Evolutionary conservation across 305 asterid genomes (phyloP).

Genomic region (Fraxinus velutina): DNA sequence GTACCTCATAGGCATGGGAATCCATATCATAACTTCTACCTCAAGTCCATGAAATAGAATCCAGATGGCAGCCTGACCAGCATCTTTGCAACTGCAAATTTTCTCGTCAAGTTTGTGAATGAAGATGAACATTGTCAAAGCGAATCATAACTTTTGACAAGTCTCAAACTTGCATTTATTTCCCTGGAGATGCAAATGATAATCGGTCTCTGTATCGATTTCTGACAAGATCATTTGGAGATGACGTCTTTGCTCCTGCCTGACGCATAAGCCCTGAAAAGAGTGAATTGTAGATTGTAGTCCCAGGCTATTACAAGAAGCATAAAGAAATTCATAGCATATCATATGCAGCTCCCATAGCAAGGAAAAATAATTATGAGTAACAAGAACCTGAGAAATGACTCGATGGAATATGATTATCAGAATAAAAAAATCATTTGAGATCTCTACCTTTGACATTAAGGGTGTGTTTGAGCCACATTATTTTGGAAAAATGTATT

Average conservation of each 20-base stretch:
- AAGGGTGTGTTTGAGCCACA: no score
- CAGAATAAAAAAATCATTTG: background rate
- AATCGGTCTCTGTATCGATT: slow-evolving; percentile 48
- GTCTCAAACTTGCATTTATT: slow-evolving; percentile 31
- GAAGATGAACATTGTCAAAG: background rate
- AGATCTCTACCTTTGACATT: background rate
- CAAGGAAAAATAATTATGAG: background rate
- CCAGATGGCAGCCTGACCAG: background rate
- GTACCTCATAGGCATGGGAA: slow-evolving; percentile 18
- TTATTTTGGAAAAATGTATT: no score
- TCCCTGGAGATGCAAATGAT: slow-evolving; percentile 65
- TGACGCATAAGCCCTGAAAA: slow-evolving; percentile 62
- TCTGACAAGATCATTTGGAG: slow-evolving; percentile 58
- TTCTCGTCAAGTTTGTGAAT: background rate
- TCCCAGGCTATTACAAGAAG: background rate
- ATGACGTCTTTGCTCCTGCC: slow-evolving; percentile 60
- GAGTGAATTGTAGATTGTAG: slow-evolving; percentile 1
- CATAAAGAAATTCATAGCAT: background rate
- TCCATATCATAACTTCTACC: slow-evolving; percentile 7
- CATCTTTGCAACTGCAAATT: slow-evolving; percentile 3
- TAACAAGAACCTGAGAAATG: background rate
- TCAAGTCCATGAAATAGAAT: background rate
- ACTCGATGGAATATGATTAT: background rate
- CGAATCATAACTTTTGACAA: background rate
- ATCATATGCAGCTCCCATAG: background rate